Conservation (phyloP, 1,284 basidiomycete species). For the Sporisorium scitamineum region DNA sequence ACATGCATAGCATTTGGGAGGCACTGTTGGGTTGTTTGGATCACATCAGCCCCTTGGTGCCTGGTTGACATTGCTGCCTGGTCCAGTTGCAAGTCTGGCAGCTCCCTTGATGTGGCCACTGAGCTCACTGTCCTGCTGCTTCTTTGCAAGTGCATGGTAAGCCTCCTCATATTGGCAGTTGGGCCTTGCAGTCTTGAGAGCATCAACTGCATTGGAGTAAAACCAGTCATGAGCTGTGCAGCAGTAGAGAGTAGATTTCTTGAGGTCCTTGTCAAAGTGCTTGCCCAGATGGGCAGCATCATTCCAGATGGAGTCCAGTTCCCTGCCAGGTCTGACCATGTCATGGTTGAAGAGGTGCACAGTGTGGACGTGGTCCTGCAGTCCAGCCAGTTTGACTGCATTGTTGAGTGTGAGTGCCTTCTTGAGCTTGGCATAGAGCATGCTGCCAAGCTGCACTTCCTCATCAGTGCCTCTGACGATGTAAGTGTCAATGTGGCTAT, state of each 20-base stretch:
- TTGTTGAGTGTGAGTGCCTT: no score
- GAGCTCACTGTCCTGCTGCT: constrained; percentile 1
- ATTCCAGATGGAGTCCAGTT: constrained; percentile 5
- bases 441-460: no score
- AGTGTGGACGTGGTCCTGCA: no score
- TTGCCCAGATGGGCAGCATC: constrained; percentile 7
- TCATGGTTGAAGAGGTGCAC: background rate
- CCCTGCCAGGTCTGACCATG: constrained; percentile 6
- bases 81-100: no score
- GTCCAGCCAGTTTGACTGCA: no score
- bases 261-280: background rate
- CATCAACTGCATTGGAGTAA: background rate
- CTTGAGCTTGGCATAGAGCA: no score
- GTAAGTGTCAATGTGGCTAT: no score
- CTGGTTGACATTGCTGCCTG: no score
- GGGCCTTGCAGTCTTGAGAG: background rate
- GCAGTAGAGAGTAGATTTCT: constrained; percentile 4
- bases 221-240: background rate
- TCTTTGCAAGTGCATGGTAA: constrained; percentile 7
- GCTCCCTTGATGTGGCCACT: background rate
- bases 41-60: no score
- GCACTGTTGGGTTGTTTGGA: no score
- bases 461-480: no score
- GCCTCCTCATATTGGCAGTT: constrained; percentile 1
- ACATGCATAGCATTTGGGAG: no score